A percentile compares a stretch with the other conserved stretches of the same genome.
phyloP scores from a whole-genome alignment of 345 rosid genomes.

The Salix dunnii region DNA sequence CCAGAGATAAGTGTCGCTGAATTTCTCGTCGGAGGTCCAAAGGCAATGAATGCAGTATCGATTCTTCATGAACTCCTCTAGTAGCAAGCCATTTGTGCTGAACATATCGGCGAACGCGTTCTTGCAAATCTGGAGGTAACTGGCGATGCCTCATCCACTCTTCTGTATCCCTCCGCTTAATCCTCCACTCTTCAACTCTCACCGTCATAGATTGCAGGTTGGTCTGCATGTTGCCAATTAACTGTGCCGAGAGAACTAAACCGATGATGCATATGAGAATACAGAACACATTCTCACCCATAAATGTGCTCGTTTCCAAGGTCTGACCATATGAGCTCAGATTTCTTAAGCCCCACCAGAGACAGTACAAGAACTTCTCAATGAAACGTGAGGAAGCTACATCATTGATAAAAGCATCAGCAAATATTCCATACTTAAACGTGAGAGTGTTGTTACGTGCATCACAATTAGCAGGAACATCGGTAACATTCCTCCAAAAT shows the following conservation, averaged over 20 bases:
- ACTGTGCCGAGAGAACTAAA: constrained; percentile 74
- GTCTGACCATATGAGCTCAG: constrained; percentile 84
- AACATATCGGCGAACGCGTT: constrained; percentile 72
- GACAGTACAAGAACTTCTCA: constrained; percentile 74
- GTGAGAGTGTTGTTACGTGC: constrained; percentile 34
- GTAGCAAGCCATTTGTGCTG: constrained; percentile 83
- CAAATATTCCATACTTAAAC: constrained; percentile 70
- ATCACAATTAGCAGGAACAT: constrained; percentile 47
- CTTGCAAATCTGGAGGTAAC: constrained; percentile 68
- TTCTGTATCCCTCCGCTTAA: constrained; percentile 78
- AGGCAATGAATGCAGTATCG: constrained; percentile 65
- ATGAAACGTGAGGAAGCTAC: constrained; percentile 54
- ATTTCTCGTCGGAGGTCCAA: constrained; percentile 72
- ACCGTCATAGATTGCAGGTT: constrained; percentile 82
- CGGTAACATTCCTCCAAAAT: constrained; percentile 56
- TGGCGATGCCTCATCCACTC: constrained; percentile 98
- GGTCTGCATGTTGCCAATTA: constrained; percentile 84
- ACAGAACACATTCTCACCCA: constrained; percentile 59
- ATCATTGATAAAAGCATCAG: constrained; percentile 58
- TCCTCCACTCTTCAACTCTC: constrained; percentile 86
- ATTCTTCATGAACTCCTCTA: constrained; percentile 80
- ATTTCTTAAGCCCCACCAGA: constrained; percentile 88
- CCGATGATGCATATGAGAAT: constrained; percentile 65
- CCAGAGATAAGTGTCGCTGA: constrained; percentile 77
- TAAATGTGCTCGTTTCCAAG: constrained; percentile 50